Conservation (phyloP, 768 basidiomycete species). For the Boletus subcaerulescens region DNA sequence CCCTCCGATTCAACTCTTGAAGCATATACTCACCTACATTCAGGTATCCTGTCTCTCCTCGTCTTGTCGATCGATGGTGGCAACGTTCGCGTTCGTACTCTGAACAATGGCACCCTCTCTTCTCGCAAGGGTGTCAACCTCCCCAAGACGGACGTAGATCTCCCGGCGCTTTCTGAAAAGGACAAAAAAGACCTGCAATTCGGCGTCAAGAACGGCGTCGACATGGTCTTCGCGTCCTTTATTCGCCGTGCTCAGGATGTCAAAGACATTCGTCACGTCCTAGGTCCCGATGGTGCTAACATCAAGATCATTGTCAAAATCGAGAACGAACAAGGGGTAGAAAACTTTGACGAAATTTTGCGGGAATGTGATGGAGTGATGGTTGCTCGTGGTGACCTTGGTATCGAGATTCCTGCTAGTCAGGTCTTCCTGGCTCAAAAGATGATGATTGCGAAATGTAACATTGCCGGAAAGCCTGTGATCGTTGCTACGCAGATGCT, state of each 20-base stretch:
- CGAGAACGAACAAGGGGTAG: conserved; percentile 98
- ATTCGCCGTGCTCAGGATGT: conserved; percentile 96
- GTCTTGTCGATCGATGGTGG: conserved; percentile 84
- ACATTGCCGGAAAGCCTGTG: conserved; percentile 95
- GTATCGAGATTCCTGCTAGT: conserved; percentile 99
- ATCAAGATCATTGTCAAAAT: conserved; percentile 99
- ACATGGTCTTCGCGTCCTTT: conserved; percentile 99
- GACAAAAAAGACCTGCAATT: conserved; percentile 95
- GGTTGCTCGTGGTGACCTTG: conserved; percentile 99
- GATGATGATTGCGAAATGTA: conserved; percentile 99
- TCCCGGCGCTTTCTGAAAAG: conserved; percentile 96
- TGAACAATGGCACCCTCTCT: conserved; percentile 91
- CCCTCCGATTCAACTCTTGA: neutral
- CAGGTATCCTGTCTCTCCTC: conserved; percentile 84
- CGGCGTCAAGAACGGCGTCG: conserved; percentile 96
- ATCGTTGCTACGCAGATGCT: conserved; percentile 99
- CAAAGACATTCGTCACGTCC: conserved; percentile 85
- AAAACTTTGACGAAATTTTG: conserved; percentile 98
- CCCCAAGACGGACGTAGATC: conserved; percentile 95
- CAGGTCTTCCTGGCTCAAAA: conserved; percentile 99
- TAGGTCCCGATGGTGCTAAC: conserved; percentile 91
- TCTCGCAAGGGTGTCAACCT: conserved; percentile 99
- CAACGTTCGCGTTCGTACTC: conserved; percentile 76
- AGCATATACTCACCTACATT: neutral
- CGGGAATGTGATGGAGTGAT: conserved; percentile 96